These are phyloP conservation scores for Hordeum vulgare DNA, from an alignment of 176 grass and related monocot genomes.

Conservation along the genomic window DNA sequence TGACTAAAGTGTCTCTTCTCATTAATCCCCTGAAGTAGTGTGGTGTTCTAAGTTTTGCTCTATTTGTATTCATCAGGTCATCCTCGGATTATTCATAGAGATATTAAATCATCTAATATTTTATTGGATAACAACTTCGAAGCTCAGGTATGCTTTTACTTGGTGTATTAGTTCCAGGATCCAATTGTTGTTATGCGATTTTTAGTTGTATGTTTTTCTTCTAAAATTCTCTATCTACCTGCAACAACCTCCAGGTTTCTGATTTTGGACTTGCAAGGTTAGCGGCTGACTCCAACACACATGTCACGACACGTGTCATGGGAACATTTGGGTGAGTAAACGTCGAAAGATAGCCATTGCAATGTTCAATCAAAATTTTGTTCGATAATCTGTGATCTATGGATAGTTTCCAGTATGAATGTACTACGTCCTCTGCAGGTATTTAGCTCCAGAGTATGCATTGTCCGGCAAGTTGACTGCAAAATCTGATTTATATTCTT, in stretches of 20 bases:
- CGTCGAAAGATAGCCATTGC: not conserved
- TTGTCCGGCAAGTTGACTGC: constrained; percentile 80
- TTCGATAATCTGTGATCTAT: not conserved
- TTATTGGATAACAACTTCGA: constrained; percentile 92
- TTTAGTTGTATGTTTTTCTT: not conserved
- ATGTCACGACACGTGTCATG: constrained; percentile 94
- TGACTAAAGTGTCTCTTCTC: not conserved
- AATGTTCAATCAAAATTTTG: not conserved
- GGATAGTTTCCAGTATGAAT: constrained; percentile 6
- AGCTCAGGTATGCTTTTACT: constrained; percentile 68
- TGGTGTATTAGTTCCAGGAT: not conserved
- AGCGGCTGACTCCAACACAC: constrained; percentile 77
- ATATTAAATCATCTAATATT: constrained; percentile 99
- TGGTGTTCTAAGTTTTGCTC: constrained; percentile 26
- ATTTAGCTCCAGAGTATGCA: constrained; percentile 97
- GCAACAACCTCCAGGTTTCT: constrained; percentile 58
- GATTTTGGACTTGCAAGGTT: constrained; percentile 99
- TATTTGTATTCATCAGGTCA: constrained; percentile 60
- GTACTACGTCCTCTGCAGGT: constrained; percentile 39
- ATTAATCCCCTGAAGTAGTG: not conserved
- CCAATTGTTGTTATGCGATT: constrained; percentile 3
- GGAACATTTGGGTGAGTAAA: constrained; percentile 90
- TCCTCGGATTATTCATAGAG: constrained; percentile 96
- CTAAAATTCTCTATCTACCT: not conserved
- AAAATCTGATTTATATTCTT: constrained; percentile 99